Percentiles rank a stretch among this genome's conserved stretches.
Conservation (phyloP, 306 rosid genomes). For the Castanospermum australe region DNA sequence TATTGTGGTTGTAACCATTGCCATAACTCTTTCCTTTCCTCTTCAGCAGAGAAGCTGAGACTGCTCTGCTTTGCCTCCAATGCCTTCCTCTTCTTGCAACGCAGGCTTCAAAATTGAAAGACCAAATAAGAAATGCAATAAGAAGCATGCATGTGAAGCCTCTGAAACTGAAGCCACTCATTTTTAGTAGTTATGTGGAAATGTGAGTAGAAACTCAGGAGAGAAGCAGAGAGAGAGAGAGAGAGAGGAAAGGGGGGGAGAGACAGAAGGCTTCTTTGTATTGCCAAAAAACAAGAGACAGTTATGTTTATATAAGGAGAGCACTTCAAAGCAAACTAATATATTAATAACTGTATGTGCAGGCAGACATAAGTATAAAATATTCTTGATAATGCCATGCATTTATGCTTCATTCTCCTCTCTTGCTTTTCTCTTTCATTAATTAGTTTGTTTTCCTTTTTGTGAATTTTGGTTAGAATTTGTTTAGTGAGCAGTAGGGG, state of each 20-base stretch:
- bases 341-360: slow-evolving; percentile 34
- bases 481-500: slow-evolving; percentile 20
- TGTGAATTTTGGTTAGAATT: slow-evolving; percentile 58
- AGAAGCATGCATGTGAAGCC: slow-evolving; percentile 52
- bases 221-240: slow-evolving; percentile 28
- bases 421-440: slow-evolving; percentile 8
- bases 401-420: slow-evolving; percentile 43
- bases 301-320: slow-evolving; percentile 59
- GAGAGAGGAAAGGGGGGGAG: slow-evolving; percentile 15
- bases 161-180: slow-evolving; percentile 63
- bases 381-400: slow-evolving; percentile 40
- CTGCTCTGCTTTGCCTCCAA: slow-evolving; percentile 63
- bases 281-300: slow-evolving; percentile 36
- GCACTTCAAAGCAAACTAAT: slow-evolving; percentile 23
- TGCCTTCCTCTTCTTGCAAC: slow-evolving; percentile 85
- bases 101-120: slow-evolving; percentile 74
- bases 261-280: slow-evolving; percentile 26
- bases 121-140: slow-evolving; percentile 64
- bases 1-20: slow-evolving; percentile 30
- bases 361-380: slow-evolving; percentile 25
- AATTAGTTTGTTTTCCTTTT: slow-evolving; percentile 38
- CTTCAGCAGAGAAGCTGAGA: slow-evolving; percentile 50
- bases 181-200: slow-evolving; percentile 43
- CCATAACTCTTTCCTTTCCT: slow-evolving; percentile 63
- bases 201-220: slow-evolving; percentile 19